Base-by-base conservation (phyloP, 1,284 basidiomycete species). In the Ceratobasidium sp. region DNA sequence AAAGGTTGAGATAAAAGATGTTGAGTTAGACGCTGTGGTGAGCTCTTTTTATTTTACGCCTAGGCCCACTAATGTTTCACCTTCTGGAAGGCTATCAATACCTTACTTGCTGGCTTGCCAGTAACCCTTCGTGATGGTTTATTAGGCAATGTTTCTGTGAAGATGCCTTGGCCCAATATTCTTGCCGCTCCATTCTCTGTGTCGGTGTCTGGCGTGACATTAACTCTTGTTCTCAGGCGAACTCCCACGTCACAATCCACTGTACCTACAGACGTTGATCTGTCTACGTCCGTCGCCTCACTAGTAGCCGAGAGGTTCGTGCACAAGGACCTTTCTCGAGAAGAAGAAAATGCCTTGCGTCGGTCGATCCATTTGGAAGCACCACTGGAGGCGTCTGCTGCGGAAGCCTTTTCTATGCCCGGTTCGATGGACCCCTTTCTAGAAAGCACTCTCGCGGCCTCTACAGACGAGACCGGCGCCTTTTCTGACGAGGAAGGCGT, bases 1-100 rank as follows among this genome's bases (percentile, higher is more conserved):
- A 16, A 90, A 88, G 78, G 88, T 98, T 16, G 92, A 96, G 80
- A 86, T 98, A 34, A 90, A 90, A 75, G 88, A 94, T 76, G 83
- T 98, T 55, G 89, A 94, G 79, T 82, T 98, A 50, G 88, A 96
- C 79, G 84, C 86, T 57, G 83, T 89, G 78, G 95, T 92, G 77
- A 80, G 89, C n/a, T n/a, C n/a, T n/a, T 85, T 34, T 14, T 52
- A 55, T 30, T 36, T n/a, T 57, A 43, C 26, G n/a, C 1, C 9
- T 45, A n/a, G 5, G 12, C 28, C 34, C n/a, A 45, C 12, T 39
- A 32, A 16, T 43, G 60, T 55, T 62, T 23, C 43, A 50, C 21
- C 61, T 34, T 16, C 30, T 16, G 21, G n/a, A 52, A 97, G 95
- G 90, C 92, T 26, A 91, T 97, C 77, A 96, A 96, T 80, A 78